phyloP scores from a whole-genome alignment of 345 rosid genomes.

The Mercurialis annua region DNA sequence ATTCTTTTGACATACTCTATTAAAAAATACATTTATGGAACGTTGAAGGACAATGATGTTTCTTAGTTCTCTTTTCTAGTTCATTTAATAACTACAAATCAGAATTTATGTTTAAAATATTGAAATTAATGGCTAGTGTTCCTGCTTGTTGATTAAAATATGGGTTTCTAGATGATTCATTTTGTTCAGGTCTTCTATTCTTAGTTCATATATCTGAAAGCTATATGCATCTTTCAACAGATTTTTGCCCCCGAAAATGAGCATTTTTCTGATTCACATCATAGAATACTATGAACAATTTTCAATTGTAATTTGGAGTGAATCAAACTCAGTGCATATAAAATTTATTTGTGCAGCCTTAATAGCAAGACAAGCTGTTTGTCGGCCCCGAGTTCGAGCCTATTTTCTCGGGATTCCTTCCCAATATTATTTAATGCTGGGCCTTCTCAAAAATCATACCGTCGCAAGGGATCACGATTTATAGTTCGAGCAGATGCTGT shows the following conservation, averaged over 20 bases:
- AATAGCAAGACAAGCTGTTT: conserved; percentile 43
- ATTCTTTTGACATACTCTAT: too few species aligned
- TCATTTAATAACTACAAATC: too few species aligned
- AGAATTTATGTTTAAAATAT: too few species aligned
- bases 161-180: not conserved
- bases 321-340: conserved; percentile 3
- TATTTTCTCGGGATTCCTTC: conserved; percentile 57
- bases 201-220: not conserved
- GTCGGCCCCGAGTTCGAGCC: conserved; percentile 58
- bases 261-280: not conserved
- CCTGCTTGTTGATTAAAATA: not conserved
- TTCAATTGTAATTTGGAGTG: not conserved
- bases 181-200: not conserved
- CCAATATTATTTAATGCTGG: conserved; percentile 44
- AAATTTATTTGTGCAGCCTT: conserved; percentile 32
- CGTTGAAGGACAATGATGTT: too few species aligned
- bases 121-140: not conserved
- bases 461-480: conserved; percentile 55
- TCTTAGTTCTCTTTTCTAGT: too few species aligned
- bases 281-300: not conserved
- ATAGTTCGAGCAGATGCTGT: conserved; percentile 83
- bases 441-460: conserved; percentile 41
- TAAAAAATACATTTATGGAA: too few species aligned
- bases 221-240: not conserved
- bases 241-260: not conserved